phyloP scores from a whole-genome alignment of 371 early-diverging fungal species.

The Mucor ambiguus region DNA sequence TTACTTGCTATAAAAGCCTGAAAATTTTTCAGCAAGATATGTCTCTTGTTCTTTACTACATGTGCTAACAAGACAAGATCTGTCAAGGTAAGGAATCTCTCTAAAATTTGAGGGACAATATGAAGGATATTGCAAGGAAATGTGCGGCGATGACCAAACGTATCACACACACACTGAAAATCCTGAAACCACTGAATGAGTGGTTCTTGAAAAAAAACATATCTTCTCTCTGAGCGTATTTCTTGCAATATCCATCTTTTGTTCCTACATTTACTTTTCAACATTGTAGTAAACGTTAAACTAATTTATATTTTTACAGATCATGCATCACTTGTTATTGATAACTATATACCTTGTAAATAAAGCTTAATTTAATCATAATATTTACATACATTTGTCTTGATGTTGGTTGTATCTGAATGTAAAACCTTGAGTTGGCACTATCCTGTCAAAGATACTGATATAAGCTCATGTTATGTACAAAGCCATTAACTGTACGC shows the following conservation, averaged over 20 bases:
- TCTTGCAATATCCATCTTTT: neutral
- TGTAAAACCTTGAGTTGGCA: no score
- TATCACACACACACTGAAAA: slow-evolving; percentile 31
- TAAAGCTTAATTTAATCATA: neutral
- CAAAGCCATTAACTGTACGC: no score
- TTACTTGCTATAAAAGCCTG: neutral
- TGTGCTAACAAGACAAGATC: neutral
- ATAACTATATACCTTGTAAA: neutral
- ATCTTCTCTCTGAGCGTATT: slow-evolving; percentile 25
- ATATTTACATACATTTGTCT: neutral
- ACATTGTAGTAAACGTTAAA: neutral
- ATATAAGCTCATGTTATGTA: neutral
- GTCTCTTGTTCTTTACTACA: neutral
- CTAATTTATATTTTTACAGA: neutral
- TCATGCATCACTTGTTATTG: neutral
- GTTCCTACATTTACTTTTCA: neutral
- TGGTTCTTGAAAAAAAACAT: slow-evolving; percentile 18
- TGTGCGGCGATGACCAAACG: slow-evolving; percentile 21
- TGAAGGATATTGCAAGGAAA: neutral
- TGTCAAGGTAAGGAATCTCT: neutral
- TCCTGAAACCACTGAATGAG: slow-evolving; percentile 21
- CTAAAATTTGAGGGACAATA: neutral
- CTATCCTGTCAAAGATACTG: neutral
- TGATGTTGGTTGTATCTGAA: neutral
- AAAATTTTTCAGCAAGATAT: neutral